Evolutionary conservation across 352 stramenopile genomes (phyloP).

Genomic region (Globisporangium middletonii): DNA sequence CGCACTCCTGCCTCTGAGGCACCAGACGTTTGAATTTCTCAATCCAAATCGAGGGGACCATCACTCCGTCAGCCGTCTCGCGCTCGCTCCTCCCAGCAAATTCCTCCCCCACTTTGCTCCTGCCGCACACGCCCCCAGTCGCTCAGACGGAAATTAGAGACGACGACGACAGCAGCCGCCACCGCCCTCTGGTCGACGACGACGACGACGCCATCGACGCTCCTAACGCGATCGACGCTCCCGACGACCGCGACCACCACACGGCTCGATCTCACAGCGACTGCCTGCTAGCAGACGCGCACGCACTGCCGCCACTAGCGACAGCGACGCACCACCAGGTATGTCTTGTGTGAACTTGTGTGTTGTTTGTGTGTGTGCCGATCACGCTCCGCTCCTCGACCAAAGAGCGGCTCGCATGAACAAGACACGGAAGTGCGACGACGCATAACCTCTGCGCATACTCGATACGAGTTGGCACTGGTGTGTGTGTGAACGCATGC

Average conservation of each 20-base stretch:
- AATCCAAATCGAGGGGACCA: conserved; percentile 19
- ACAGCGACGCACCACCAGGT: neutral
- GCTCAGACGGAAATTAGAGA: conserved; percentile 14
- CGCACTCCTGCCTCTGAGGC: conserved; percentile 13
- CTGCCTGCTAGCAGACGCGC: too few relatives aligned
- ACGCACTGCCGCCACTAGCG: too few relatives aligned
- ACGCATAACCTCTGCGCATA: too few relatives aligned
- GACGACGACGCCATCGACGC: too few relatives aligned
- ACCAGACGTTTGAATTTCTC: conserved; percentile 37
- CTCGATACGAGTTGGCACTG: too few relatives aligned
- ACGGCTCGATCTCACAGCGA: too few relatives aligned
- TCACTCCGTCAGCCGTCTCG: conserved; percentile 14
- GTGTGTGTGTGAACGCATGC: too few relatives aligned
- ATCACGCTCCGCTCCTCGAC: neutral
- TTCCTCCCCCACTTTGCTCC: conserved; percentile 10
- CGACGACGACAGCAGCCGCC: conserved; percentile 1
- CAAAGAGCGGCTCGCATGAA: too few relatives aligned
- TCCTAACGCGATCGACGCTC: too few relatives aligned
- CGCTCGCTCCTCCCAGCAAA: conserved; percentile 9
- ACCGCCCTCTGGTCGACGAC: neutral
- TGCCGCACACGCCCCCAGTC: neutral
- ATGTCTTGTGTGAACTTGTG: neutral
- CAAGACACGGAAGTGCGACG: too few relatives aligned
- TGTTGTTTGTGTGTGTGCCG: conserved; percentile 1
- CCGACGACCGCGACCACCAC: too few relatives aligned